Evolutionary conservation across 108 stramenopile genomes (phyloP), one percentile per base, ranked within the genome.

Genomic region (Parmales sp.): DNA sequence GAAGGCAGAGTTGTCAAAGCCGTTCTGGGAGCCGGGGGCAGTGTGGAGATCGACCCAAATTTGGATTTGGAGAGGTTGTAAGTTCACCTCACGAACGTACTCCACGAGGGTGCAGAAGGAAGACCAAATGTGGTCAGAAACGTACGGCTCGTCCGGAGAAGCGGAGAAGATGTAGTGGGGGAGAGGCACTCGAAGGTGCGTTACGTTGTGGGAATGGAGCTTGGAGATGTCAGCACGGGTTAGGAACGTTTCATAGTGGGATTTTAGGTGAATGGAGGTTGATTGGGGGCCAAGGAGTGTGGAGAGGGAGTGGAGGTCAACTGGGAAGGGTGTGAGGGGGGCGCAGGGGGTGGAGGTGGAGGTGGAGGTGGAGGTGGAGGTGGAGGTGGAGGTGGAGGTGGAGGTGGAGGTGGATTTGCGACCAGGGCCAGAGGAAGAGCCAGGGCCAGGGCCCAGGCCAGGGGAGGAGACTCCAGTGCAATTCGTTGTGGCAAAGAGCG

Each of bases 191-290:
- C 89, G 78, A 22, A 88, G 51, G 76, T 90, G 84, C 16, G 82
- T 86, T 7, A 85, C 74, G 39, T 82, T 82, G 28, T 74, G 66
- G 0, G 75, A 66, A 64, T 72, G 65, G 0, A 90, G 45, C 22
- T 64, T 64, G 0, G 48, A 8, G 19, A 90, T 81, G 45, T 86
- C 85, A 39, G 82, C 87, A 73, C 89, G 77, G 34, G 88, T 91
- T 8, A 94, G 83, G 89, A 90, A 94, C 16, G 79, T 85, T 37
- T 89, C 84, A 90, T 90, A 94, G 73, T 94, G 93, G 45, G 71
- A 50, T 36, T 84, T 75, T 70, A 90, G 69, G 65, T 84, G 85
- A 25, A 64, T 26, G n/a, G 54, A 65, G n/a, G 78, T 79, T 84
- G 85, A 25, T 66, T 26, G n/a, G 54, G 68, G n/a, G 78, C 80